Conservation (phyloP, 2,329 filamentous ascomycete species). For the Colletotrichum spaethianum region DNA sequence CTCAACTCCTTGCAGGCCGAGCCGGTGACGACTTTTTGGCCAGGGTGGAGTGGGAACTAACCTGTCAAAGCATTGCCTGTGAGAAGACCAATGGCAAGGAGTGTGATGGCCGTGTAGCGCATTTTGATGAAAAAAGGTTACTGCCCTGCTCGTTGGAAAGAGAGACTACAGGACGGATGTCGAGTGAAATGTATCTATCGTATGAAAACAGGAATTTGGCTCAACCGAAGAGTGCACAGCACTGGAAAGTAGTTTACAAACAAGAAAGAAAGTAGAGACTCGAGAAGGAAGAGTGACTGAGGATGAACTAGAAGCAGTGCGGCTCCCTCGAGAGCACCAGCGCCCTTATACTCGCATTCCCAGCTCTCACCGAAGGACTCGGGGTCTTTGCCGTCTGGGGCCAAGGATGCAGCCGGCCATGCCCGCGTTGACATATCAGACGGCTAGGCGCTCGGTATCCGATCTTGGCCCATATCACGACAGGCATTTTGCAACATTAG, state of each 20-base stretch:
- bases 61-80: constrained; percentile 36
- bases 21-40: not conserved
- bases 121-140: constrained; percentile 10
- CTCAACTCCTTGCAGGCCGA: not conserved
- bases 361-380: not conserved
- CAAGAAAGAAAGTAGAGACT: not conserved
- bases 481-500: constrained; percentile 25
- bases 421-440: not conserved
- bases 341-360: not conserved
- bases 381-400: not conserved
- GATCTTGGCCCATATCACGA: constrained; percentile 15
- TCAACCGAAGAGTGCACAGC: constrained; percentile 10
- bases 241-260: not conserved
- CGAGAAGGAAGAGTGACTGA: not conserved
- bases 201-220: not conserved
- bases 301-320: not conserved
- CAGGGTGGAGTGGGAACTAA: not conserved
- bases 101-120: constrained; percentile 25
- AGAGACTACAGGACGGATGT: not conserved
- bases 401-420: not conserved
- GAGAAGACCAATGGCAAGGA: constrained; percentile 26
- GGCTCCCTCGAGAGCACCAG: not conserved
- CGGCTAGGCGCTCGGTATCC: constrained; percentile 8
- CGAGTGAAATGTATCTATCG: not conserved
- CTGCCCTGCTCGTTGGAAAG: not conserved